These are phyloP conservation scores for Austropuccinia psidii DNA, from an alignment of 1,284 basidiomycete species.

Conservation along the genomic window DNA sequence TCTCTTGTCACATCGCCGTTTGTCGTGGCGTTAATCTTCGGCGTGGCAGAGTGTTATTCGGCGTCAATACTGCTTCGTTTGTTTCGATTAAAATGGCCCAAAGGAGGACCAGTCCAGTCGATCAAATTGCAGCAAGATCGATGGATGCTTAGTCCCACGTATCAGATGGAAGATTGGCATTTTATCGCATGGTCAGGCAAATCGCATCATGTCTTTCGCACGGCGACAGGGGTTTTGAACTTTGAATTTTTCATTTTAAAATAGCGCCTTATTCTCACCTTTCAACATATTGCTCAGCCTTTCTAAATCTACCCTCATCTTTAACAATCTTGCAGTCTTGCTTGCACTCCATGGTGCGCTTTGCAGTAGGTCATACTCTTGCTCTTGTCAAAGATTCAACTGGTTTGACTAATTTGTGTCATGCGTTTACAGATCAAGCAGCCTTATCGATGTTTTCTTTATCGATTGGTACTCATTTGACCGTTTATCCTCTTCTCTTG, in stretches of 20 bases:
- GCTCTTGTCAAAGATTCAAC: background rate
- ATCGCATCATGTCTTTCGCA: background rate
- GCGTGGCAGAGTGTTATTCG: conserved; percentile 55
- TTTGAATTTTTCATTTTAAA: background rate
- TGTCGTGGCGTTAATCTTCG: conserved; percentile 73
- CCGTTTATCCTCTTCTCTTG: conserved; percentile 63
- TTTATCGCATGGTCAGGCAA: background rate
- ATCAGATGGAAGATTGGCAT: background rate
- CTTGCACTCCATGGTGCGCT: conserved; percentile 35
- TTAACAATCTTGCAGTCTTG: conserved; percentile 11
- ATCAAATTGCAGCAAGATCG: background rate
- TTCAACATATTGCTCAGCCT: conserved; percentile 34
- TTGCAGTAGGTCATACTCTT: background rate
- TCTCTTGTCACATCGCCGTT: conserved; percentile 78
- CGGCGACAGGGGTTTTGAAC: background rate
- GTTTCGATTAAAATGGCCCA: background rate
- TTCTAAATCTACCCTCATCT: conserved; percentile 39
- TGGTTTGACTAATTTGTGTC: background rate
- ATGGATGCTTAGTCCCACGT: conserved; percentile 51
- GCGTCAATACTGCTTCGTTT: background rate
- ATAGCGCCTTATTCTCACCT: conserved; percentile 24
- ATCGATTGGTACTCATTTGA: conserved; percentile 63
- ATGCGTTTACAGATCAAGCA: conserved; percentile 51
- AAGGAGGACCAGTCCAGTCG: background rate
- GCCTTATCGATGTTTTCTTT: conserved; percentile 59